Evolutionary conservation across 768 basidiomycete genomes (phyloP).

Genomic region (Gautieria morchelliformis): DNA sequence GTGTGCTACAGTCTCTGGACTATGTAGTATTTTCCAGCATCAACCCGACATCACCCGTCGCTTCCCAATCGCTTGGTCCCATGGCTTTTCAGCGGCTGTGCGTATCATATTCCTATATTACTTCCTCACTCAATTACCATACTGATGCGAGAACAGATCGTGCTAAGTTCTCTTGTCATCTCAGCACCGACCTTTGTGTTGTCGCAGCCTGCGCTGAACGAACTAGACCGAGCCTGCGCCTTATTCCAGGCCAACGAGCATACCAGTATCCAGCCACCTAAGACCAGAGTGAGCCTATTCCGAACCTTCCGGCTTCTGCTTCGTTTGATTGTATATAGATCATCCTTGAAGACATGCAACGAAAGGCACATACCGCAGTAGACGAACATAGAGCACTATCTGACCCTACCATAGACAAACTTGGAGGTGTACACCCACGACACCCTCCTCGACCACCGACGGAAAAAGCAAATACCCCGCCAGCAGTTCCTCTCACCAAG

Average conservation of each 20-base stretch:
- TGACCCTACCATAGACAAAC: background rate
- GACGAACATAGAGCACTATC: background rate
- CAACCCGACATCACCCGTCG: constrained; percentile 53
- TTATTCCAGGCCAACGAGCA: constrained; percentile 20
- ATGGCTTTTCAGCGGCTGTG: constrained; percentile 54
- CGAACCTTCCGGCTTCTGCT: background rate
- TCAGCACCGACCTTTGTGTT: constrained; percentile 32
- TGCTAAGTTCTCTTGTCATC: constrained; percentile 69
- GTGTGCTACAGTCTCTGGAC: constrained; percentile 57
- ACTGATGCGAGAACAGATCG: constrained; percentile 64
- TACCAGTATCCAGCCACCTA: constrained; percentile 5
- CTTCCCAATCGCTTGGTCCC: constrained; percentile 45
- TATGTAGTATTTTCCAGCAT: constrained; percentile 58
- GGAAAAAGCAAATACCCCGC: background rate
- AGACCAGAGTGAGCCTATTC: background rate
- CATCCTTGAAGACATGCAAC: constrained; percentile 8
- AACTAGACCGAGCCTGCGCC: constrained; percentile 66
- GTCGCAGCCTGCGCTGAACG: constrained; percentile 65
- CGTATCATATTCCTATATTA: constrained; percentile 25
- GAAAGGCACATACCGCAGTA: constrained; percentile 6
- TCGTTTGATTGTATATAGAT: background rate
- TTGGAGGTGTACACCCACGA: background rate
- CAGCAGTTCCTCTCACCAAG: background rate
- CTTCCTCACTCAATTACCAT: constrained; percentile 20
- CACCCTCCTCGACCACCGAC: background rate